Percentiles rank a stretch among this genome's conserved stretches.
phyloP scores from a whole-genome alignment of 805 yeast species.

The Metschnikowia reukaufii region DNA sequence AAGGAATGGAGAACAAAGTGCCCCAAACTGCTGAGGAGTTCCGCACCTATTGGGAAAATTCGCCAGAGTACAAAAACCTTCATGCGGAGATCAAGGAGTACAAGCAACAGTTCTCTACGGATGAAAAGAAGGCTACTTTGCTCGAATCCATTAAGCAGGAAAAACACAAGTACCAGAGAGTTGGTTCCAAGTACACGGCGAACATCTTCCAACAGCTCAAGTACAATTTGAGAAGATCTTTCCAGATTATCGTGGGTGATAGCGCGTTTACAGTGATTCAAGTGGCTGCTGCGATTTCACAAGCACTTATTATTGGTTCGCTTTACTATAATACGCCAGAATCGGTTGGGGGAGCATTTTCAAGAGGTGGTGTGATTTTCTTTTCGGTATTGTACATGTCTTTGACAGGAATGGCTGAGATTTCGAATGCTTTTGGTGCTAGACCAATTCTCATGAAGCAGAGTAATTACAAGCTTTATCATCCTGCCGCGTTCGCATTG shows the following conservation, averaged over 20 bases:
- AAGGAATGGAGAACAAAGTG: slow-evolving; percentile 51
- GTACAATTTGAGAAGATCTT: slow-evolving; percentile 50
- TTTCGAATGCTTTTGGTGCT: slow-evolving; percentile 27
- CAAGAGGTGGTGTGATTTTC: slow-evolving; percentile 64
- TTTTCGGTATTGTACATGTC: slow-evolving; percentile 56
- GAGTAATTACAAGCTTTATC: slow-evolving; percentile 28
- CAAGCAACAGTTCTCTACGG: slow-evolving; percentile 7
- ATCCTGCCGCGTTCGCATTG: slow-evolving; percentile 30
- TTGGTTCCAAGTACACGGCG: slow-evolving; percentile 44
- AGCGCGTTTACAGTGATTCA: slow-evolving; percentile 48
- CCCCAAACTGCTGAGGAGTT: slow-evolving; percentile 67
- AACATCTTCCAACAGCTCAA: slow-evolving; percentile 49
- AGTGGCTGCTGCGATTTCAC: slow-evolving; percentile 48
- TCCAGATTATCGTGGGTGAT: slow-evolving; percentile 58
- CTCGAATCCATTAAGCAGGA: slow-evolving; percentile 36
- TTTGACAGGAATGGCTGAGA: slow-evolving; percentile 50
- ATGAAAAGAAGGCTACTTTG: slow-evolving; percentile 28
- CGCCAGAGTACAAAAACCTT: slow-evolving; percentile 31
- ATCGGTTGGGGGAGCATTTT: slow-evolving; percentile 55
- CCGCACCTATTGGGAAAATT: slow-evolving; percentile 55
- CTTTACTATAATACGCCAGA: slow-evolving; percentile 54
- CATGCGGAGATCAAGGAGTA: slow-evolving; percentile 24
- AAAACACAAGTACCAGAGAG: slow-evolving; percentile 37
- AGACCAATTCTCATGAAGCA: slow-evolving; percentile 33
- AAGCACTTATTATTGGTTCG: slow-evolving; percentile 65